phyloP scores from a whole-genome alignment of 2,329 filamentous ascomycete species.

The Hypomyces rosellus region DNA sequence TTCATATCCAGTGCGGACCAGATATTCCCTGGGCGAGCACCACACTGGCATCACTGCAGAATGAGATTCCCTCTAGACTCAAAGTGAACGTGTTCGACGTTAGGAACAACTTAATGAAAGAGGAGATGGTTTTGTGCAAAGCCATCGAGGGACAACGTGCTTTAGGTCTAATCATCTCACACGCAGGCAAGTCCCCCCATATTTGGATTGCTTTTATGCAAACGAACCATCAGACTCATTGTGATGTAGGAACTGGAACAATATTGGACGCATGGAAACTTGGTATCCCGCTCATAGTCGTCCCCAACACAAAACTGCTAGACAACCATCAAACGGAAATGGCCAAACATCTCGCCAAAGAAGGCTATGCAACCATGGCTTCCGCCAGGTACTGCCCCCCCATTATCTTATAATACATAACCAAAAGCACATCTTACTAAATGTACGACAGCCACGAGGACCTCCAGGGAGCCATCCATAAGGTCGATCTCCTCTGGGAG shows the following conservation, averaged over 20 bases:
- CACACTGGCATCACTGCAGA: conserved; percentile 14
- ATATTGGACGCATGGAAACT: conserved; percentile 76
- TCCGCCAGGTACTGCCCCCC: conserved; percentile 49
- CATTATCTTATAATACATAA: neutral
- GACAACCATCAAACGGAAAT: conserved; percentile 91
- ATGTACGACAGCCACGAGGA: conserved; percentile 19
- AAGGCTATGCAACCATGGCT: conserved; percentile 72
- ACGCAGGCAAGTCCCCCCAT: conserved; percentile 63
- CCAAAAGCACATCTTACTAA: neutral
- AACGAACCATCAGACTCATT: neutral
- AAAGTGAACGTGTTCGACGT: conserved; percentile 26
- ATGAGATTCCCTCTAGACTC: conserved; percentile 21
- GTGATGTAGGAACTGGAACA: conserved; percentile 68
- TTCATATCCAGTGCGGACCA: conserved; percentile 76
- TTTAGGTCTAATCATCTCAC: conserved; percentile 75
- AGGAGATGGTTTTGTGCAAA: conserved; percentile 50
- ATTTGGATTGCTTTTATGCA: neutral
- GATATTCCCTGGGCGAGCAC: conserved; percentile 40
- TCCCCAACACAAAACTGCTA: conserved; percentile 75
- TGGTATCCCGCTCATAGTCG: conserved; percentile 73
- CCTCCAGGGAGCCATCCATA: conserved; percentile 31
- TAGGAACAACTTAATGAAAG: conserved; percentile 28
- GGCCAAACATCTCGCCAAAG: conserved; percentile 64
- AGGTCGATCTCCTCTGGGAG: conserved; percentile 29
- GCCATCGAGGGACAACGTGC: conserved; percentile 37